phyloP scores from a whole-genome alignment of 257 asterid genomes.

The Nicotiana attenuata region DNA sequence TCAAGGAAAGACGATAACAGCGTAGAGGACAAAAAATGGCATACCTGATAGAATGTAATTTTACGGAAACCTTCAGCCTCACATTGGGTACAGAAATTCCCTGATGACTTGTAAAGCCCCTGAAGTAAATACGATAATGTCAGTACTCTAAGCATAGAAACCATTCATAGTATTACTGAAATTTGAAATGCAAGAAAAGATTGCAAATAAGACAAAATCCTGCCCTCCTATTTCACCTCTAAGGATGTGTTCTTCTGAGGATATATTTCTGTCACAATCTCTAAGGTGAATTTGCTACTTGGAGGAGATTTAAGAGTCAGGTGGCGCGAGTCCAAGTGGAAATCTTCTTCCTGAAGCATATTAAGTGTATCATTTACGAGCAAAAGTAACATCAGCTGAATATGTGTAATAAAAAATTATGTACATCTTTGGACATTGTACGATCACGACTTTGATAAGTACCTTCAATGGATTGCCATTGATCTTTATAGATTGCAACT shows the following conservation, averaged over 20 bases:
- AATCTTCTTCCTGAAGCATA: conserved; percentile 63
- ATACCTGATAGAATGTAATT: conserved; percentile 89
- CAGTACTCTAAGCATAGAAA: neutral
- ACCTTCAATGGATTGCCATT: conserved; percentile 73
- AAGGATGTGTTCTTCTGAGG: conserved; percentile 91
- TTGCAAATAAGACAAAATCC: neutral
- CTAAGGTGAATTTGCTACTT: conserved; percentile 59
- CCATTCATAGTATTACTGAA: neutral
- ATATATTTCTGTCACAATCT: conserved; percentile 74
- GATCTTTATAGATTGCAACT: conserved; percentile 58
- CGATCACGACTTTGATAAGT: neutral
- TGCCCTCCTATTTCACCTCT: conserved; percentile 45
- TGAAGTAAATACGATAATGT: conserved; percentile 10
- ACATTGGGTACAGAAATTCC: conserved; percentile 96
- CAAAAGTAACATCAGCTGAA: conserved; percentile 3
- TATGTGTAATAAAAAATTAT: neutral
- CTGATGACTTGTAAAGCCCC: conserved; percentile 95
- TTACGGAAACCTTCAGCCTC: conserved; percentile 97
- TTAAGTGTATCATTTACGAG: neutral
- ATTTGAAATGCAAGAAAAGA: neutral
- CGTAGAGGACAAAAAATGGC: neutral
- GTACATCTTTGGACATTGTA: neutral
- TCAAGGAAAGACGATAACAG: neutral
- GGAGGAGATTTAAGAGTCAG: conserved; percentile 80
- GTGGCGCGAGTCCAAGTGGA: conserved; percentile 55